Evolutionary conservation across 768 basidiomycete genomes (phyloP), one percentile per base, ranked within the genome.

Genomic region (Podaxis sp.): DNA sequence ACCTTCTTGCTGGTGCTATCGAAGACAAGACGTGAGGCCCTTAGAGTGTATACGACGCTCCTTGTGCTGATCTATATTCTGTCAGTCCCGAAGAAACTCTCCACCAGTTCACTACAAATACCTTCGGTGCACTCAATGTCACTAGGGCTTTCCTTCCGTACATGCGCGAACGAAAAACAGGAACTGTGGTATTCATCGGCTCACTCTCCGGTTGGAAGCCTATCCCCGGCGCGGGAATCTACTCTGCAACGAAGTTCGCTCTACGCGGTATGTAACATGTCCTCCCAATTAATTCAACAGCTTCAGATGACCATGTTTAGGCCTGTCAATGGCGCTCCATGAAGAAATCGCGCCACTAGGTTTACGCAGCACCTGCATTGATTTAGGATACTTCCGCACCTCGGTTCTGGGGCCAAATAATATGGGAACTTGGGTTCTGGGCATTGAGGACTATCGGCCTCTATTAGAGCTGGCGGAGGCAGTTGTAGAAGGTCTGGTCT

Each of bases 101-200:
- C 2, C 66, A 73, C 3, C 73, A 77, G 46, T 76, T 75, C 68
- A 76, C 77, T 58, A 79, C 77, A 1, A 81, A 81, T 65, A 73
- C 81, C 0, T 80, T 82, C 67, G 80, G 80, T 4, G 75, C 72
- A 0, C 63, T 81, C 8, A 79, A 80, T 61, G 76, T 81, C n/a
- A 67, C 75, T 6, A 70, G 79, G 24, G 80, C 82, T 0, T 77
- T 82, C 68, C 72, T 83, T 8, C 81, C 82, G 1, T 78, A 79
- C 66, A 77, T 84, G 79, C 72, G 82, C 15, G 71, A 74, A 56
- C 71, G 74, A 24, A 75, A 73, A 63, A 68, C 73, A 0, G 82
- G 82, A 3, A 80, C 78, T 0, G 67, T 83, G 11, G 67, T 81
- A 6, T 80, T 75, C 70, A 65, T 80, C 1, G 80, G 80, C 0